Base-by-base conservation (phyloP, 23 red algal genomes). In the Gracilaria domingensis region DNA sequence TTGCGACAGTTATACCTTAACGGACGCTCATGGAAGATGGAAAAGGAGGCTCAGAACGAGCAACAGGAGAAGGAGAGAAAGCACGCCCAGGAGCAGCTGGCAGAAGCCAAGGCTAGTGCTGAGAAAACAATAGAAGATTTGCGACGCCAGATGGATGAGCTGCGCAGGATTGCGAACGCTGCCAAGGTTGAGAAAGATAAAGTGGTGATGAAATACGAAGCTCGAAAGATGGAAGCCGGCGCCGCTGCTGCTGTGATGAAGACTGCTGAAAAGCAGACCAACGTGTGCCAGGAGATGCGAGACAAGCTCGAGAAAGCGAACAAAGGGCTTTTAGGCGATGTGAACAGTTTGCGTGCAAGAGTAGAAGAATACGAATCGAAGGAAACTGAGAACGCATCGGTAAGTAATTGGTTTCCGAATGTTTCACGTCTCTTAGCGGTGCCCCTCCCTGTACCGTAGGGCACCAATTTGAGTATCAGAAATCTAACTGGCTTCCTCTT, bases 171-270 rank as follows among this genome's bases (percentile, higher is more conserved):
- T 61, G 92, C 92, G 28, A 83, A 94, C 56, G 82, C 82, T 13
- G 92, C 92, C 33, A 94, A 88, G 33, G 83, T 87, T 3, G 92
- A 87, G 29, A 87, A 88, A 42, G 92, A 94, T 37, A 87, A 87
- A 54, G 75, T 86, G 14, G 84, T 88, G 26, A 87, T 88, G 83
- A 94, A 83, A 11, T 94, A 94, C 56, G 83, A 94, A 76, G 92
- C 92, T n/a, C 26, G 92, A 40, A 94, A 94, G 48, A 87, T 88
- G 92, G 92, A 94, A 50, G 83, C 92, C 25, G 71, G 80, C 20
- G 69, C n/a, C 34, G 78, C 89, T 9, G 60, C 60, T 8, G 77
- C 79, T 14, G 79, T 75, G 17, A 84, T 83, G 12, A 53, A 29
- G 0, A 79, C 89, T 21, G 78, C 79, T 18, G 75, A 92, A 42